phyloP scores from a whole-genome alignment of 164 flowering plant genomes.

The Pachysandra terminalis region DNA sequence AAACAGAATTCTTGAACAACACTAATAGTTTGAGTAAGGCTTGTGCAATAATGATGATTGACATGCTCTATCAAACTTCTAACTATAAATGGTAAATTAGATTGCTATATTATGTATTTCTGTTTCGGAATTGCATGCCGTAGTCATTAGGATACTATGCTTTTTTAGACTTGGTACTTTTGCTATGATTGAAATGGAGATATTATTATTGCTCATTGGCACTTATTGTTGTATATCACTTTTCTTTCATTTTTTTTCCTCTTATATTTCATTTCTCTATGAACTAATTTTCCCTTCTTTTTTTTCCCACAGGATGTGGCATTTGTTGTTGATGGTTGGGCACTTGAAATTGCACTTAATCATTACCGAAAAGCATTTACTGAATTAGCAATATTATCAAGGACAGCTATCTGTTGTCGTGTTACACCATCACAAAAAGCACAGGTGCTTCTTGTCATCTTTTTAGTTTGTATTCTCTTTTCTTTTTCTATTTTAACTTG shows the following conservation, averaged over 20 bases:
- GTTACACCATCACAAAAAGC: conserved; percentile 99
- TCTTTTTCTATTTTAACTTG: not conserved
- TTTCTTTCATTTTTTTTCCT: not conserved
- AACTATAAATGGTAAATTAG: not conserved
- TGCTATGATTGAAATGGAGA: not conserved
- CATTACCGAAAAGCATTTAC: conserved; percentile 76
- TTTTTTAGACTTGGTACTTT: not conserved
- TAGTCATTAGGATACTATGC: no score
- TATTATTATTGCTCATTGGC: not conserved
- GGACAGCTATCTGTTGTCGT: conserved; percentile 98
- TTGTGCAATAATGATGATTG: not conserved
- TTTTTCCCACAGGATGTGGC: conserved; percentile 79
- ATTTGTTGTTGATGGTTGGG: conserved; percentile 99
- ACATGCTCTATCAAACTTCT: not conserved
- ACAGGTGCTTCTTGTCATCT: conserved; percentile 52
- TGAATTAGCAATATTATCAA: conserved; percentile 84
- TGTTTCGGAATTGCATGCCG: no score
- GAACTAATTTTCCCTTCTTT: not conserved
- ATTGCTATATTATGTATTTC: no score
- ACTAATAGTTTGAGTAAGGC: not conserved
- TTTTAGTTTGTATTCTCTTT: not conserved
- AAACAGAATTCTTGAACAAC: no score
- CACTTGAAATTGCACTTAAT: conserved; percentile 91
- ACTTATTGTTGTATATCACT: not conserved
- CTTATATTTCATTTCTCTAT: not conserved